These are phyloP conservation scores for Stevia rebaudiana DNA, from an alignment of 140 eudicot genomes.

Conservation along the genomic window DNA sequence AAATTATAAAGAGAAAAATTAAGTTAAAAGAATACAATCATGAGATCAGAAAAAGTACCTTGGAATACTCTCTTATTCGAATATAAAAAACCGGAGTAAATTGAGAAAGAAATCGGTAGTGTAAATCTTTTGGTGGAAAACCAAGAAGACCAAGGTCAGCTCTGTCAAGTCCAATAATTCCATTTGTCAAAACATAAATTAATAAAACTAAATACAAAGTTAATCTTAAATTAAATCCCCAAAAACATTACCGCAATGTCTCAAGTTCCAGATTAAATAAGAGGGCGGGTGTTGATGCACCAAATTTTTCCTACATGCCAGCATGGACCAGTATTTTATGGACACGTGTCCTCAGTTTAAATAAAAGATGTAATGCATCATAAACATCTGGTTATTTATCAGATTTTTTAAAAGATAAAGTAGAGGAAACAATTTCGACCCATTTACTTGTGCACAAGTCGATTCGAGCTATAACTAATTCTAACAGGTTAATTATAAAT, in stretches of 20 bases:
- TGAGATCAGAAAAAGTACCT: slow-evolving; percentile 40
- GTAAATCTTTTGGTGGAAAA: slow-evolving; percentile 85
- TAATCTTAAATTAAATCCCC: background rate
- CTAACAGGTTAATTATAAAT: too few relatives aligned
- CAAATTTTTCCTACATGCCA: slow-evolving; percentile 68
- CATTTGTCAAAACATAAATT: background rate
- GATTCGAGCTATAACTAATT: background rate
- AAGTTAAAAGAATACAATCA: background rate
- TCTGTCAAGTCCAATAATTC: slow-evolving; percentile 35
- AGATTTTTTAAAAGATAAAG: background rate
- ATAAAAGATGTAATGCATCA: background rate
- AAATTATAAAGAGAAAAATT: background rate
- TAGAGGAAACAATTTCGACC: background rate
- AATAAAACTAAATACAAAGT: background rate
- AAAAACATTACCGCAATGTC: slow-evolving; percentile 61
- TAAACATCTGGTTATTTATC: background rate
- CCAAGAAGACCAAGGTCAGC: slow-evolving; percentile 95
- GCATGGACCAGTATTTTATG: background rate
- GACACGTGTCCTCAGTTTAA: background rate
- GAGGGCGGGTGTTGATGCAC: slow-evolving; percentile 73
- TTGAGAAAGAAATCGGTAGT: slow-evolving; percentile 92
- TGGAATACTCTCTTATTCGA: slow-evolving; percentile 91
- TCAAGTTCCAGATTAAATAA: slow-evolving; percentile 93
- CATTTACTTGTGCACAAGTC: background rate
- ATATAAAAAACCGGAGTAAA: slow-evolving; percentile 79